Base-by-base conservation (phyloP, 2,329 filamentous ascomycete species). In the Coniosporium tulheliwenetii region DNA sequence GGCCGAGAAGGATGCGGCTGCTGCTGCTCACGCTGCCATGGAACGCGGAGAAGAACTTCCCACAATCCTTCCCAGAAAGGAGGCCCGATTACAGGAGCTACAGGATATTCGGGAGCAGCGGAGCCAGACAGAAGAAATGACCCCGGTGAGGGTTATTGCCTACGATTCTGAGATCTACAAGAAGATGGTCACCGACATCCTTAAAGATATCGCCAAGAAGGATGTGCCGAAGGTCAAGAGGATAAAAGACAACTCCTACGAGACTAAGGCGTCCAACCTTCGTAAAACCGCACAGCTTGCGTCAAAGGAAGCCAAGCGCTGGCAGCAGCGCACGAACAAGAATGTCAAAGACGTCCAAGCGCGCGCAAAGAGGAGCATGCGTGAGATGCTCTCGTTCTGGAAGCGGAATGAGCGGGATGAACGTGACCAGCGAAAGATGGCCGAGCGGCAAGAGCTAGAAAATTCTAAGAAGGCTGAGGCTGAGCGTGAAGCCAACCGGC, bases 331-430 rank as follows among this genome's bases (percentile, higher is more conserved):
- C 35, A 98, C 91, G 41, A 98, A 98, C 69, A 96, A 98, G 71
- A 93, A 87, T 56, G 91, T 84, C 59, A 98, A 98, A 61, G 91
- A 98, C 60, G 83, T 93, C 3, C 91, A 96, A 58, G 91, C 91
- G 35, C 79, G 91, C 38, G 91, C 91, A 43, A 98, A 98, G 70
- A 82, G 91, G 50, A 89, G 89, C 44, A 98, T 98, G 91, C 79
- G 91, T 57, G 91, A 98, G 64, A 98, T 98, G 91, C 91, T 95
- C 75, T 79, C 84, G 43, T 98, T 96, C 72, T 98, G 91, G 91
- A 96, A 96, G 65, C 81, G 89, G 43, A 98, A 98, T 59, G 91
- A 98, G 61, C 82, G 89, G 40, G 91, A 98, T 58, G 91, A 98
- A 59, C 84, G 91, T 45, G 91, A 98, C 59, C 70, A 93, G 48